phyloP scores from a whole-genome alignment of 352 stramenopile species.

The Plasmopara muralis region DNA sequence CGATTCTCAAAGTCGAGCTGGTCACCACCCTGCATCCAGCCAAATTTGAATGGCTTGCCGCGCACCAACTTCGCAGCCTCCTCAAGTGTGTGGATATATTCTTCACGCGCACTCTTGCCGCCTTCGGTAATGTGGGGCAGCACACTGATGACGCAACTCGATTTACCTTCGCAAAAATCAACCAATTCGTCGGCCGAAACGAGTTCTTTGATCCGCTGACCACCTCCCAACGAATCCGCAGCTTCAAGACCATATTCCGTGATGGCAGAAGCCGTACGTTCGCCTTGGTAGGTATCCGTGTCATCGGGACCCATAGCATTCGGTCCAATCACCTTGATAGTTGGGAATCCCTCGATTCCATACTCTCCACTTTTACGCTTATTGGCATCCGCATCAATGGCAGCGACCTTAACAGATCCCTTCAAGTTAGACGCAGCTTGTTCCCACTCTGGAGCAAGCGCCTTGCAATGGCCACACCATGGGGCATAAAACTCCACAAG shows the following conservation, averaged over 20 bases:
- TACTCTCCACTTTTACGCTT: slow-evolving; percentile 85
- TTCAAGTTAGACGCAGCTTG: slow-evolving; percentile 84
- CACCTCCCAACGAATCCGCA: slow-evolving; percentile 63
- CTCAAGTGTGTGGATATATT: slow-evolving; percentile 77
- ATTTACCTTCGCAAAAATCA: slow-evolving; percentile 82
- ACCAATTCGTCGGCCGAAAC: slow-evolving; percentile 51
- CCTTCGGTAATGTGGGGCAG: slow-evolving; percentile 88
- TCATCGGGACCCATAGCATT: slow-evolving; percentile 44
- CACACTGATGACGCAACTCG: slow-evolving; percentile 86
- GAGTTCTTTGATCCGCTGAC: slow-evolving; percentile 78
- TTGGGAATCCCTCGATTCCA: slow-evolving; percentile 91
- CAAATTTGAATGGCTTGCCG: slow-evolving; percentile 88
- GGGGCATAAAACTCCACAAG: slow-evolving; percentile 91
- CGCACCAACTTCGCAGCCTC: slow-evolving; percentile 80
- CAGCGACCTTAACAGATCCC: slow-evolving; percentile 85
- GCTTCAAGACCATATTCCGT: slow-evolving; percentile 65
- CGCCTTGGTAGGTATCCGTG: slow-evolving; percentile 83
- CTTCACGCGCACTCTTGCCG: slow-evolving; percentile 76
- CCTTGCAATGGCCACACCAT: slow-evolving; percentile 92
- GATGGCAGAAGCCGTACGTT: slow-evolving; percentile 80
- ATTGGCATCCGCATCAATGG: slow-evolving; percentile 90
- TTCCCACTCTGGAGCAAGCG: slow-evolving; percentile 87
- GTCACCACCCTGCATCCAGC: slow-evolving; percentile 86
- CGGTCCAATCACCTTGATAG: slow-evolving; percentile 91
- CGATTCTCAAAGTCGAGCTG: slow-evolving; percentile 77